phyloP scores from a whole-genome alignment of 192 early-diverging fungal genomes.

The Mortierella antarctica region DNA sequence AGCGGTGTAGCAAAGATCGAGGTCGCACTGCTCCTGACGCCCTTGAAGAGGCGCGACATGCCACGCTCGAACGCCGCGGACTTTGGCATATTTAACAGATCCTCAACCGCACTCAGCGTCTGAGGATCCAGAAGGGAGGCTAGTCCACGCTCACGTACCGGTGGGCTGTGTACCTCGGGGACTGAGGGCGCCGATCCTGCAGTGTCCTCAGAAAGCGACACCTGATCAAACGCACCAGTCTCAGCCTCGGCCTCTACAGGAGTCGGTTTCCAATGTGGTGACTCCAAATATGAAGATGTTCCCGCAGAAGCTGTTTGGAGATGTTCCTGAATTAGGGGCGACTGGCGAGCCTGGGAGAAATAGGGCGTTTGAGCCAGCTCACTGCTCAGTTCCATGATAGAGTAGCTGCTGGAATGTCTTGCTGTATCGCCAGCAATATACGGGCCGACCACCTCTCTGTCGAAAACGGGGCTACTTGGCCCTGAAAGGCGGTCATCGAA shows the following conservation, averaged over 20 bases:
- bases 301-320: neutral
- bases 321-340: slow-evolving; percentile 9
- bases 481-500: slow-evolving; percentile 1
- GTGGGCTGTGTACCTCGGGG: neutral
- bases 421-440: neutral
- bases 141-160: slow-evolving; percentile 20
- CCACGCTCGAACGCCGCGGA: slow-evolving; percentile 49
- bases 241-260: slow-evolving; percentile 6
- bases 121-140: slow-evolving; percentile 32
- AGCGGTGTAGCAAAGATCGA: slow-evolving; percentile 37
- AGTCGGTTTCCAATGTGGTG: neutral
- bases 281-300: neutral
- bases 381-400: slow-evolving; percentile 29
- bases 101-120: slow-evolving; percentile 42
- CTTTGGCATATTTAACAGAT: slow-evolving; percentile 46
- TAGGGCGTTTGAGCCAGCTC: slow-evolving; percentile 13
- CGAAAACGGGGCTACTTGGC: slow-evolving; percentile 7
- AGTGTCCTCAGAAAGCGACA: slow-evolving; percentile 31
- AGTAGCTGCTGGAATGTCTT: slow-evolving; percentile 24
- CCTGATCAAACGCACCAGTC: slow-evolving; percentile 27
- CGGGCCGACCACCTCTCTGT: neutral
- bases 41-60: slow-evolving; percentile 42
- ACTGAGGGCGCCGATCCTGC: neutral
- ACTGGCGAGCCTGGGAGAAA: slow-evolving; percentile 21
- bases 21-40: slow-evolving; percentile 36